These are phyloP conservation scores for Phaffia rhodozyma DNA, from an alignment of 1,284 basidiomycete genomes.

Conservation along the genomic window DNA sequence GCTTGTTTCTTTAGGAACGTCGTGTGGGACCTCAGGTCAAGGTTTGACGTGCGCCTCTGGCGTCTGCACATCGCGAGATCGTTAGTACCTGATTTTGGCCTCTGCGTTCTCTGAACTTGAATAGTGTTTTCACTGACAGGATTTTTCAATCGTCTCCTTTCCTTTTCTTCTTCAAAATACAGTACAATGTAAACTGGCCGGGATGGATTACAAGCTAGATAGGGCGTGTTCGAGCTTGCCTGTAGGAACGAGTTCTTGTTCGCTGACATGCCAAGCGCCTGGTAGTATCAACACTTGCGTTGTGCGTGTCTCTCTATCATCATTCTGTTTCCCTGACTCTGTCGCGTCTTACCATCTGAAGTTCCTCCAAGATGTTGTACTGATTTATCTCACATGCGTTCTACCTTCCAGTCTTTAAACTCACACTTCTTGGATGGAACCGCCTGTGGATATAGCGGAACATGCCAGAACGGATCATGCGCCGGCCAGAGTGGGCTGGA, in stretches of 20 bases:
- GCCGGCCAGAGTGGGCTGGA: neutral
- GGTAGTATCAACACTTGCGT: slow-evolving; percentile 27
- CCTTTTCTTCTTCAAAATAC: neutral
- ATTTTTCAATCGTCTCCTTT: neutral
- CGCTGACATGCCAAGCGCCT: slow-evolving; percentile 70
- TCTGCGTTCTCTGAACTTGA: slow-evolving; percentile 13
- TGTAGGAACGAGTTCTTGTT: slow-evolving; percentile 53
- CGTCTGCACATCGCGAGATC: slow-evolving; percentile 60
- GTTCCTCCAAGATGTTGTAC: slow-evolving; percentile 11
- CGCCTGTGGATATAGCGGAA: slow-evolving; percentile 51
- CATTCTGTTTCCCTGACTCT: too few relatives aligned
- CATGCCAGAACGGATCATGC: slow-evolving; percentile 7
- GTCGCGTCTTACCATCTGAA: neutral
- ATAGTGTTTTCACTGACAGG: neutral
- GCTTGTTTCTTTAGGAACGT: slow-evolving; percentile 38
- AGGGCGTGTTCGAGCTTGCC: slow-evolving; percentile 48
- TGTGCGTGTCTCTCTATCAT: neutral
- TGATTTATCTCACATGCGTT: slow-evolving; percentile 4
- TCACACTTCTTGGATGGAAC: slow-evolving; percentile 71
- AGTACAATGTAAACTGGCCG: slow-evolving; percentile 69
- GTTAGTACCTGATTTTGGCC: slow-evolving; percentile 37
- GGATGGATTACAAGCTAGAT: slow-evolving; percentile 54
- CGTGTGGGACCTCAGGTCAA: slow-evolving; percentile 44
- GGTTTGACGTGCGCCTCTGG: slow-evolving; percentile 69
- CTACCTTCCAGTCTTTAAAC: slow-evolving; percentile 43